These are phyloP conservation scores for Calonectria leucothoes DNA, from an alignment of 2,329 filamentous ascomycete genomes.

Conservation along the genomic window DNA sequence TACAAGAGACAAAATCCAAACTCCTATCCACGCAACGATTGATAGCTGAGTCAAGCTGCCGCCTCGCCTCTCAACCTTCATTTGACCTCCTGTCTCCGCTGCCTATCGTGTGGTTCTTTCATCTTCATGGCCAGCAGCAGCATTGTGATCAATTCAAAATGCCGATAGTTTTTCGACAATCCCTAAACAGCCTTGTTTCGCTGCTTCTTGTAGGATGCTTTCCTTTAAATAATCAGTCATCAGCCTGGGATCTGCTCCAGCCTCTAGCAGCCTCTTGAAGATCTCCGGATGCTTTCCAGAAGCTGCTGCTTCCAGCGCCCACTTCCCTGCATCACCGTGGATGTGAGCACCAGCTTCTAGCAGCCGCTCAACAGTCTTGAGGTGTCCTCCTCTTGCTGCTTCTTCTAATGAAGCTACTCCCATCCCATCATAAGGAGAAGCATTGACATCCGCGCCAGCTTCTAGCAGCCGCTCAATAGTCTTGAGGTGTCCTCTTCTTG, in stretches of 20 bases:
- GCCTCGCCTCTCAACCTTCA: not conserved
- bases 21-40: no score
- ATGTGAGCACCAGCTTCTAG: not conserved
- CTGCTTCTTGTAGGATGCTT: not conserved
- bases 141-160: not conserved
- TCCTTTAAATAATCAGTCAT: not conserved
- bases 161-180: not conserved
- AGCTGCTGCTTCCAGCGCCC: not conserved
- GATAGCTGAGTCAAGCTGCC: no score
- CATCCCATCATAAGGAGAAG: not conserved
- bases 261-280: not conserved
- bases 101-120: no score
- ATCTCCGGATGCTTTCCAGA: not conserved
- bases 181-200: no score
- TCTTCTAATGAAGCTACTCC: not conserved
- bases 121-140: not conserved
- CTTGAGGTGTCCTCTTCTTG: not conserved
- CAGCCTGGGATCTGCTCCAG: no score
- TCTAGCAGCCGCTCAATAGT: not conserved
- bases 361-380: slow-evolving; percentile 2
- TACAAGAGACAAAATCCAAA: no score
- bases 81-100: not conserved
- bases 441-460: not conserved
- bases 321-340: not conserved
- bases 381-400: not conserved